phyloP scores from a whole-genome alignment of 2,329 filamentous ascomycete species.

The Metarhizium rileyi region DNA sequence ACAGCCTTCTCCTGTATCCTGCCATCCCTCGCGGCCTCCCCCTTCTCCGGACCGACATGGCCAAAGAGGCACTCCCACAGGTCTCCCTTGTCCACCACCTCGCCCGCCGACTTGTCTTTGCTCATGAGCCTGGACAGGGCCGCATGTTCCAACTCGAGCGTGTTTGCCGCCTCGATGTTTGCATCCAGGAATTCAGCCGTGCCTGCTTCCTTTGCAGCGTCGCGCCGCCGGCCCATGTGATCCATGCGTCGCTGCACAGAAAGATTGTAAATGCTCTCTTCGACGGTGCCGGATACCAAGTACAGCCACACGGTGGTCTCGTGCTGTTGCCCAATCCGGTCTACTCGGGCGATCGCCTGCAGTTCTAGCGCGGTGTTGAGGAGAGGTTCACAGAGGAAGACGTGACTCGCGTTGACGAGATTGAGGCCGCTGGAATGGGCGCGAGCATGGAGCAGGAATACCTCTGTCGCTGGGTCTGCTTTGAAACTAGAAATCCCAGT shows the following conservation, averaged over 20 bases:
- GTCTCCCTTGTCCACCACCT: slow-evolving; percentile 68
- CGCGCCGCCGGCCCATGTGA: slow-evolving; percentile 50
- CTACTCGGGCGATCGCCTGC: slow-evolving; percentile 89
- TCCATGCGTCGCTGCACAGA: slow-evolving; percentile 69
- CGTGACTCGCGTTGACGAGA: slow-evolving; percentile 84
- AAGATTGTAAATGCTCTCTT: slow-evolving; percentile 83
- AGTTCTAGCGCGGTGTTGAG: slow-evolving; percentile 90
- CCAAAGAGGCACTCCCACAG: slow-evolving; percentile 88
- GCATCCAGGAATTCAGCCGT: slow-evolving; percentile 44
- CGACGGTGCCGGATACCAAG: slow-evolving; percentile 80
- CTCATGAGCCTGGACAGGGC: slow-evolving; percentile 60
- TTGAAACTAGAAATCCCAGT: slow-evolving; percentile 70
- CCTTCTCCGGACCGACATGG: slow-evolving; percentile 27
- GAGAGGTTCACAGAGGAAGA: slow-evolving; percentile 88
- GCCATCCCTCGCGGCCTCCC: slow-evolving; percentile 14
- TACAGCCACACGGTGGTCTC: slow-evolving; percentile 95
- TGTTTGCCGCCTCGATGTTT: slow-evolving; percentile 73
- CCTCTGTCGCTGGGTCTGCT: slow-evolving; percentile 62
- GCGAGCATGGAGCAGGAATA: slow-evolving; percentile 81
- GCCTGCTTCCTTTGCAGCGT: slow-evolving; percentile 26
- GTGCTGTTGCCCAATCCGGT: slow-evolving; percentile 83
- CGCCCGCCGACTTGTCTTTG: slow-evolving; percentile 61
- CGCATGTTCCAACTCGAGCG: slow-evolving; percentile 68
- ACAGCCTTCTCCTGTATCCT: slow-evolving; percentile 24
- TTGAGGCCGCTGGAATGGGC: slow-evolving; percentile 85